Evolutionary conservation across 2,329 filamentous ascomycete species (phyloP).

Genomic region (Sporothrix pseudoabietina): DNA sequence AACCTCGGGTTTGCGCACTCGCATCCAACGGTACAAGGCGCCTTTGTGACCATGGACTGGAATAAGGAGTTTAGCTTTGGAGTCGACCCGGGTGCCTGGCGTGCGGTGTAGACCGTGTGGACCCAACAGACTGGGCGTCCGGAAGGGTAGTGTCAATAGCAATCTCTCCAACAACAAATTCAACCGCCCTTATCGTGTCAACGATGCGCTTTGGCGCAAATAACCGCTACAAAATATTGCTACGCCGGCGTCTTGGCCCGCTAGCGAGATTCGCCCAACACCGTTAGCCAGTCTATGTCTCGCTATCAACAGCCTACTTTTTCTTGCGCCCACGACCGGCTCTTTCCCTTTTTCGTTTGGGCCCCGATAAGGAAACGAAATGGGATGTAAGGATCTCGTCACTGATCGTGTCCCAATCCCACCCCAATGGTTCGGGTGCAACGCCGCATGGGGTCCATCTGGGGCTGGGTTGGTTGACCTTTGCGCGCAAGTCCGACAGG

Average conservation of each 20-base stretch:
- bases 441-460: background rate
- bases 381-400: background rate
- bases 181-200: slow-evolving; percentile 10
- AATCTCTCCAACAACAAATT: background rate
- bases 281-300: slow-evolving; percentile 5
- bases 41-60: slow-evolving; percentile 26
- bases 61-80: slow-evolving; percentile 25
- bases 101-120: background rate
- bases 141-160: background rate
- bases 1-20: background rate
- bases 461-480: background rate
- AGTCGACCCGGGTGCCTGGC: background rate
- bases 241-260: slow-evolving; percentile 19
- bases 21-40: background rate
- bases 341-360: background rate
- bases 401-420: background rate
- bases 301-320: background rate
- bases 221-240: too few relatives aligned
- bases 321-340: slow-evolving; percentile 2
- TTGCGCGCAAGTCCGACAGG: background rate
- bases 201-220: too few relatives aligned
- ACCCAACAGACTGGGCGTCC: background rate
- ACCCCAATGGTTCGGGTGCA: background rate
- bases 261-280: slow-evolving; percentile 7
- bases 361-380: background rate